Base-by-base conservation (phyloP, 768 basidiomycete species). In the Lentinus tigrinus region DNA sequence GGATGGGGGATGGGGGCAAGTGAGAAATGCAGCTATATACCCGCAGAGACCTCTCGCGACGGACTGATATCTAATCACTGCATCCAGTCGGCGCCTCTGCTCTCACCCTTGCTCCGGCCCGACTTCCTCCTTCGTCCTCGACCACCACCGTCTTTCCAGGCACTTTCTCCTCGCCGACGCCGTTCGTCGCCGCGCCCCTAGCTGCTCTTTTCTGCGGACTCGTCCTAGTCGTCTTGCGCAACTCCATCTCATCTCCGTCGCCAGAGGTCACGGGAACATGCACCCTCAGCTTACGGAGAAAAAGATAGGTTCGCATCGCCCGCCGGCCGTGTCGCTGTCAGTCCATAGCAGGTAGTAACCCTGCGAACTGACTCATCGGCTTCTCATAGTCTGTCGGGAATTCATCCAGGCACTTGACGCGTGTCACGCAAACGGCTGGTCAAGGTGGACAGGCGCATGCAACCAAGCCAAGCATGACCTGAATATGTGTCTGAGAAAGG, bases 331-430 rank as follows among this genome's bases (percentile, higher is more conserved):
- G 61, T 57, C 39, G 49, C 60, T 63, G 49, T 51, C n/a, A 19
- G 21, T 53, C 47, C 48, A 57, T 53, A 56, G 53, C 34, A 40
- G 61, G 54, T 17, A 63, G 53, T 27, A 23, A 19, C 11, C 56
- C 34, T 28, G 42, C 47, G 39, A 27, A 44, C 55, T 56, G 56
- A 59, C 48, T 44, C 34, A 50, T 47, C 49, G 37, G 43, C 40
- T 64, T 54, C 67, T 55, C 63, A 53, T 47, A 91, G 90, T 77
- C 37, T 92, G 90, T 77, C 81, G 77, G 66, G 88, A 90, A 17
- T 86, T 92, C 67, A 89, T 92, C 54, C 74, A 90, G 62, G 90
- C 90, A 2, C 83, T 92, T 24, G 81, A 91, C 49, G 74, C 79
- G 47, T 92, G 90, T 67, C 90, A 92, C 66, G 68, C 75, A 19